Conservation (phyloP, 371 early-diverging fungal species). For the Mortierella sp. region DNA sequence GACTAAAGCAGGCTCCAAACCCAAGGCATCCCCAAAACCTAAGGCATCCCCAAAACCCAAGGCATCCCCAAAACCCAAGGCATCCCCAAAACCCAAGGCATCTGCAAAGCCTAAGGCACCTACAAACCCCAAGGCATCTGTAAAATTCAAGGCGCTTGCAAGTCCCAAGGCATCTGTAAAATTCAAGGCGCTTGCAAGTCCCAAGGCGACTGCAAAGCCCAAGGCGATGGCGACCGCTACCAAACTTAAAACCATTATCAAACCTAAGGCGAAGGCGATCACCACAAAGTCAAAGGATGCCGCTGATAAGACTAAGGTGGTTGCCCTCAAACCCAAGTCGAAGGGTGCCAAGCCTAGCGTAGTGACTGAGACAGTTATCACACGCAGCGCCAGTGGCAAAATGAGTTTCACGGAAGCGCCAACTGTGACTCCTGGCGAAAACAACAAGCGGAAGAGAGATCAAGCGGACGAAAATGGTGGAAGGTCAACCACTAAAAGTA, state of each 20-base stretch:
- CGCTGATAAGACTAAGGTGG: background rate
- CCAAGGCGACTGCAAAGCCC: background rate
- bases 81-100: no score
- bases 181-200: background rate
- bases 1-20: background rate
- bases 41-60: background rate
- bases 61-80: background rate
- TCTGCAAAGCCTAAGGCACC: background rate
- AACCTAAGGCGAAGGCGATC: no score
- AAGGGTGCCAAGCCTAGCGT: background rate
- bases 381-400: background rate
- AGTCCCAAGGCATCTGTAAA: no score
- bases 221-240: no score
- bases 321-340: background rate
- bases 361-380: background rate
- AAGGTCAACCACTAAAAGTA: background rate
- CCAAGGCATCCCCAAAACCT: background rate
- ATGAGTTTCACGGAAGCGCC: background rate
- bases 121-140: background rate
- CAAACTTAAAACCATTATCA: no score
- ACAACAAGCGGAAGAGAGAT: constrained; percentile 2
- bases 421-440: background rate
- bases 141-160: background rate
- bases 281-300: no score
- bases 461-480: background rate